These are phyloP conservation scores for Melastoma candidum DNA, from an alignment of 441 rosid genomes.

Conservation along the genomic window DNA sequence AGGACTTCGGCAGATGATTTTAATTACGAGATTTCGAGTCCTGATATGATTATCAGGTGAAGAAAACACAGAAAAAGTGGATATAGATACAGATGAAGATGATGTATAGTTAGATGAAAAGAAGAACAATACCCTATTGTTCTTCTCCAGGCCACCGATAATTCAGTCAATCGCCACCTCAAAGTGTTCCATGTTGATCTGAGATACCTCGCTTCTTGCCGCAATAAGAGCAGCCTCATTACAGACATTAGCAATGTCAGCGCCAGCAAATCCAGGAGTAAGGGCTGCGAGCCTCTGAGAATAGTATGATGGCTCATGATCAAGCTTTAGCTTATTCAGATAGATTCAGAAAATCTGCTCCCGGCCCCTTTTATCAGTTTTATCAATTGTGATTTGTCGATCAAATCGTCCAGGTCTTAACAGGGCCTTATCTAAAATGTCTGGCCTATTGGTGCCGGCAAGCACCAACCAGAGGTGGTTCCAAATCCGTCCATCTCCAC, in stretches of 20 bases:
- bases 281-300: conserved; percentile 74
- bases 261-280: conserved; percentile 78
- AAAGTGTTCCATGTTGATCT: conserved; percentile 56
- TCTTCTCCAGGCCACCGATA: conserved; percentile 77
- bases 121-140: conserved; percentile 36
- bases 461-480: conserved; percentile 66
- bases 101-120: neutral
- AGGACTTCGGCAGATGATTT: neutral
- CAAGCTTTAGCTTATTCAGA: conserved; percentile 53
- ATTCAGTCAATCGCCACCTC: conserved; percentile 70
- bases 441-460: conserved; percentile 78
- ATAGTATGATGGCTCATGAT: conserved; percentile 46
- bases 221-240: conserved; percentile 75
- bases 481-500: conserved; percentile 84
- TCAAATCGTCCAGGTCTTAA: conserved; percentile 71
- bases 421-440: conserved; percentile 66
- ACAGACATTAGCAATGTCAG: conserved; percentile 70
- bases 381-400: conserved; percentile 58
- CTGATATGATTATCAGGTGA: neutral
- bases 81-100: neutral
- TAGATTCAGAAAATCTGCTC: conserved; percentile 64
- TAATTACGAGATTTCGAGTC: too few relatives aligned
- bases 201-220: conserved; percentile 36
- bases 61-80: neutral
- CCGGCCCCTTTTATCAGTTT: conserved; percentile 71